These are phyloP conservation scores for Pulveroboletus sp. DNA, from an alignment of 768 basidiomycete genomes.

Conservation along the genomic window DNA sequence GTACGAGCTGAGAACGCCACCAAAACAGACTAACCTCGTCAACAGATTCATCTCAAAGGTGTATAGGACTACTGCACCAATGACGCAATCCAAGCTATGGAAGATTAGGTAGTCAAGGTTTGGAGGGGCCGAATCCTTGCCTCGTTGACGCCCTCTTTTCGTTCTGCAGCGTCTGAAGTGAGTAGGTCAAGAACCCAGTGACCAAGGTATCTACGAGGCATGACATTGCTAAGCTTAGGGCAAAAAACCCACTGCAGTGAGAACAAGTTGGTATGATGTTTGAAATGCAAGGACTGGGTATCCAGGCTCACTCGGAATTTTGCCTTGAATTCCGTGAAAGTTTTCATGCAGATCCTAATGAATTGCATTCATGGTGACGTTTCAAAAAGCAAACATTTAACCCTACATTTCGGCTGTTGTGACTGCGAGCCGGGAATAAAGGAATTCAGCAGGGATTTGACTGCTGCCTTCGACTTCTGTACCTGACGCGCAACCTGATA, in stretches of 20 bases:
- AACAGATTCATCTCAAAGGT: slow-evolving; percentile 51
- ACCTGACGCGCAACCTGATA: slow-evolving; percentile 36
- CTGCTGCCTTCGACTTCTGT: not conserved
- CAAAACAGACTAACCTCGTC: slow-evolving; percentile 36
- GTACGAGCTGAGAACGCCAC: not conserved
- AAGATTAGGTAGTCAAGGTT: not conserved
- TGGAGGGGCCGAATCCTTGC: slow-evolving; percentile 17
- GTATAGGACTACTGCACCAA: slow-evolving; percentile 47
- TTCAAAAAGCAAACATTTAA: not conserved
- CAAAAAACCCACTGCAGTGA: slow-evolving; percentile 45
- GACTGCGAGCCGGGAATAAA: slow-evolving; percentile 18
- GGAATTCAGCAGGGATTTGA: slow-evolving; percentile 11
- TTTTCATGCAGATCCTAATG: slow-evolving; percentile 25
- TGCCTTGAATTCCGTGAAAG: slow-evolving; percentile 23
- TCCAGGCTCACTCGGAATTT: slow-evolving; percentile 17
- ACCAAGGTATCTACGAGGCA: slow-evolving; percentile 50
- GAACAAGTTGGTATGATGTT: not conserved
- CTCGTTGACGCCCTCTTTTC: slow-evolving; percentile 39
- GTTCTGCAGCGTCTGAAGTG: slow-evolving; percentile 37
- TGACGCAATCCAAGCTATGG: slow-evolving; percentile 42
- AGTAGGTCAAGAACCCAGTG: slow-evolving; percentile 41
- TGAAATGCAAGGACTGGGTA: not conserved
- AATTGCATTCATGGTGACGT: not conserved
- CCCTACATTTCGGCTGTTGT: slow-evolving; percentile 32
- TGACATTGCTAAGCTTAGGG: slow-evolving; percentile 47